These are phyloP conservation scores for Botrytis hyacinthi DNA, from an alignment of 2,329 filamentous ascomycete genomes.

Conservation along the genomic window DNA sequence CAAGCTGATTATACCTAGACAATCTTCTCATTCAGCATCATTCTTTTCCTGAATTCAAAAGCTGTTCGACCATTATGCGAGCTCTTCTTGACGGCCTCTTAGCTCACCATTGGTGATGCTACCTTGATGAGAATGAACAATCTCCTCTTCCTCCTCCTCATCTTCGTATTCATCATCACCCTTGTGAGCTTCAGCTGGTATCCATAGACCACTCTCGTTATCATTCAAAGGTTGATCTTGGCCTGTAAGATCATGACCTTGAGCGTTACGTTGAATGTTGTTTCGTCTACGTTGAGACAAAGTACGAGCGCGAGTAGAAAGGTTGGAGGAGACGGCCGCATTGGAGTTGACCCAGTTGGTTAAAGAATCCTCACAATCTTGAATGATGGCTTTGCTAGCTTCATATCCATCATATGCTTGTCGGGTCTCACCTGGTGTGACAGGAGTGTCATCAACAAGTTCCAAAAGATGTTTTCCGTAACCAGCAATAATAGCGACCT, in stretches of 20 bases:
- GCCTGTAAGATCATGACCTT: conserved; percentile 76
- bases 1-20: conserved; percentile 14
- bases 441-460: conserved; percentile 92
- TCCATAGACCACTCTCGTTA: conserved; percentile 76
- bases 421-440: conserved; percentile 94
- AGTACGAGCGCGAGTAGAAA: conserved; percentile 83
- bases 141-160: conserved; percentile 63
- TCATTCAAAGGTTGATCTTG: conserved; percentile 80
- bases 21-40: not conserved
- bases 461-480: conserved; percentile 98
- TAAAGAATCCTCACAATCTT: conserved; percentile 95
- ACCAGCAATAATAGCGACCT: conserved; percentile 94
- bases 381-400: conserved; percentile 97
- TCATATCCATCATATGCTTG: conserved; percentile 97
- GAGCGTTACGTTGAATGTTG: conserved; percentile 64
- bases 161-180: conserved; percentile 59
- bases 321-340: conserved; percentile 80
- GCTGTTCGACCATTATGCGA: conserved; percentile 36
- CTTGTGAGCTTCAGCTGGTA: conserved; percentile 66
- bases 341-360: conserved; percentile 96
- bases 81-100: conserved; percentile 51
- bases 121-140: conserved; percentile 51
- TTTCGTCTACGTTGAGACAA: conserved; percentile 81
- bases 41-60: not conserved
- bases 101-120: conserved; percentile 56